Evolutionary conservation across 2,329 filamentous ascomycete genomes (phyloP).

Genomic region (Fusarium sp.): DNA sequence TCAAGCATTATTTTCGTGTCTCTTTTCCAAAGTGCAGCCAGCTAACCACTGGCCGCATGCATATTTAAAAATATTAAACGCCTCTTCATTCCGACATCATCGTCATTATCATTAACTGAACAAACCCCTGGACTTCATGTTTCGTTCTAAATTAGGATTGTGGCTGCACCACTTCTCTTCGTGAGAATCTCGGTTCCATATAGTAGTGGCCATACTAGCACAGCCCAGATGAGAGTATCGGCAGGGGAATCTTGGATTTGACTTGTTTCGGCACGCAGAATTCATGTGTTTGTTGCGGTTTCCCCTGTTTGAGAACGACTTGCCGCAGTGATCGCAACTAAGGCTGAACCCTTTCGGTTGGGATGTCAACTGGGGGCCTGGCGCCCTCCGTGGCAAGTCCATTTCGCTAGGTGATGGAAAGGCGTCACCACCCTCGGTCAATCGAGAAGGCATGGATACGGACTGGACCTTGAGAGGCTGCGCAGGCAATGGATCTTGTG

Average conservation of each 20-base stretch:
- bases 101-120: not conserved
- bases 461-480: not conserved
- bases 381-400: conserved; percentile 16
- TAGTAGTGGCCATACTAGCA: conserved; percentile 44
- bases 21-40: not conserved
- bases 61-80: not conserved
- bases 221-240: conserved; percentile 43
- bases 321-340: conserved; percentile 45
- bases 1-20: not conserved
- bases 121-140: not conserved
- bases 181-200: conserved; percentile 49
- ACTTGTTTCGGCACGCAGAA: conserved; percentile 45
- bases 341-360: conserved; percentile 17
- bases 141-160: conserved; percentile 8
- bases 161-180: conserved; percentile 46
- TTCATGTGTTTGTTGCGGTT: conserved; percentile 52
- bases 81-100: not conserved
- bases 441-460: not conserved
- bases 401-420: conserved; percentile 3
- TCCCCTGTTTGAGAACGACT: conserved; percentile 49
- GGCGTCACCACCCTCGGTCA: not conserved
- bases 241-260: conserved; percentile 44
- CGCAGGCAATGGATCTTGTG: not conserved
- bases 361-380: conserved; percentile 21
- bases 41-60: not conserved